Evolutionary conservation across 139 green algal genomes (phyloP), one percentile per base, ranked within the genome.

Genomic region (Zygnema circumcarinatum): DNA sequence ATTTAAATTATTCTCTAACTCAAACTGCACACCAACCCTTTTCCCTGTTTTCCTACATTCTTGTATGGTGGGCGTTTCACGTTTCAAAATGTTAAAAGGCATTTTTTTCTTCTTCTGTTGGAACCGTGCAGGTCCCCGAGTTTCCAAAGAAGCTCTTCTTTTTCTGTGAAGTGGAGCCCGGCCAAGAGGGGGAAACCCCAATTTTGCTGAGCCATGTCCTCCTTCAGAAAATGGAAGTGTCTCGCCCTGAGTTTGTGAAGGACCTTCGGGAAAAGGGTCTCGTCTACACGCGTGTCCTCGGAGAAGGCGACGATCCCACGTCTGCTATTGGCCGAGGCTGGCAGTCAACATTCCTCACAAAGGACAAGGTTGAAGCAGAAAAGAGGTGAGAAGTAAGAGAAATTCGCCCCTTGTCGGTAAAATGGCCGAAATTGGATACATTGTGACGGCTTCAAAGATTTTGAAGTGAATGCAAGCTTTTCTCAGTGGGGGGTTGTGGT

Each of bases 91-190:
- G n/a, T n/a, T n/a, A n/a, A n/a, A n/a, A n/a, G n/a, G n/a, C n/a
- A n/a, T n/a, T n/a, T n/a, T n/a, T n/a, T n/a, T n/a, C n/a, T n/a
- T n/a, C n/a, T n/a, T n/a, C n/a, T n/a, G 86, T 90, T 42, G 22
- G 80, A 3, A 20, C 25, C 11, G 47, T 56, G 62, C 86, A 90
- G 86, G 86, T 90, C 1, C 76, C 86, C 0, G 62, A 81, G 36
- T 90, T 72, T 52, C 86, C 86, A 11, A 32, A 29, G 33, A 40
- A 76, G 21, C 78, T 90, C 38, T 87, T 90, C 86, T 90, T 90
- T 80, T 90, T 83, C 76, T 86, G 76, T 73, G 38, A 90, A 3
- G 35, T 86, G 31, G 42, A 69, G 0, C 36, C 86, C 1, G 67
- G 67, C 2, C 32, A 67, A 35, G 86, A 80, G 16, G 86, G 86